A percentile compares a stretch with the other conserved stretches of the same genome.
phyloP scores from a whole-genome alignment of 768 basidiomycete species.

The Lentinula aciculospora region DNA sequence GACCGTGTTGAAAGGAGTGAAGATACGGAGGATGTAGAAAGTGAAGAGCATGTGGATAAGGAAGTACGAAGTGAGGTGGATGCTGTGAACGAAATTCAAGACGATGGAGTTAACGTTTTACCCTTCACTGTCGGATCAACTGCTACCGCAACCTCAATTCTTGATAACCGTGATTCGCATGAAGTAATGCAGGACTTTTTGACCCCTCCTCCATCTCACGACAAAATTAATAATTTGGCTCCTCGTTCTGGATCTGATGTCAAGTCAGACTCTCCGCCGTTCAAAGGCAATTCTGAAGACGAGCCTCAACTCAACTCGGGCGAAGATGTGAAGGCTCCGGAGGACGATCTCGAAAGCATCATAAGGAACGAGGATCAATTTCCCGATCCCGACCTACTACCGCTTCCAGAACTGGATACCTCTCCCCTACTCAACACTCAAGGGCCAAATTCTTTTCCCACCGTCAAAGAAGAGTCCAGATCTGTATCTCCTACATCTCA shows the following conservation, averaged over 20 bases:
- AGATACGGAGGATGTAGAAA: neutral
- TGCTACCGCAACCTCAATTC: too few species aligned
- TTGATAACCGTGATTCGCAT: neutral
- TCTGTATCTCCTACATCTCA: constrained; percentile 19
- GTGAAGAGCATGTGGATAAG: neutral
- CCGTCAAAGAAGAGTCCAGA: constrained; percentile 10
- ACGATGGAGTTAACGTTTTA: neutral
- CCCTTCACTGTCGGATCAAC: neutral
- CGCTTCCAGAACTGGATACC: constrained; percentile 24
- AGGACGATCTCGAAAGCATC: neutral
- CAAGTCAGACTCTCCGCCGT: neutral
- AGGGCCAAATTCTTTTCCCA: constrained; percentile 12
- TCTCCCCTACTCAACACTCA: constrained; percentile 12
- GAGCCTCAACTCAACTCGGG: neutral
- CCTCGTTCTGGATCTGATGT: neutral
- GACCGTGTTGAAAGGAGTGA: neutral
- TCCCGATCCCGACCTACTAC: constrained; percentile 38
- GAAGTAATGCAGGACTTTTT: neutral
- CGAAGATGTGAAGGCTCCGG: neutral
- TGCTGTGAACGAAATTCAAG: neutral
- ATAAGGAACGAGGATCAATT: constrained; percentile 13
- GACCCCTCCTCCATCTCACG: neutral
- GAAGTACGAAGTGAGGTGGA: neutral
- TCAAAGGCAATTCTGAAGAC: neutral
- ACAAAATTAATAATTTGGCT: neutral